Conservation (phyloP, 768 basidiomycete genomes). For the Termitomyces sp. region DNA sequence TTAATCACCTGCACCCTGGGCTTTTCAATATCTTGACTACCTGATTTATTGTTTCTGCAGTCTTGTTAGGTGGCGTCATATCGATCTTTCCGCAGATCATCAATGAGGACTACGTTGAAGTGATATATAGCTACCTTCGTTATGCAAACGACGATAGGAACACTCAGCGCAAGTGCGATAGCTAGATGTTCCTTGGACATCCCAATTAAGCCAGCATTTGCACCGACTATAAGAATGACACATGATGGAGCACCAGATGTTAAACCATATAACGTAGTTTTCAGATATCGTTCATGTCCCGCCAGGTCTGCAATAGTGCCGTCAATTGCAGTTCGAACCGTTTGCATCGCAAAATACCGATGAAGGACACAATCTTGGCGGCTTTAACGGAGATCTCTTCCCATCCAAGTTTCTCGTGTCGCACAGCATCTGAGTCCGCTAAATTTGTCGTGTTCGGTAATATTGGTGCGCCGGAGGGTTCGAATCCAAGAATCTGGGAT, state of each 20-base stretch:
- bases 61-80: slow-evolving; percentile 92
- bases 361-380: slow-evolving; percentile 92
- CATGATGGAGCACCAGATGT: slow-evolving; percentile 93
- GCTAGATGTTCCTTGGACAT: slow-evolving; percentile 98
- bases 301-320: slow-evolving; percentile 62
- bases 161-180: slow-evolving; percentile 87
- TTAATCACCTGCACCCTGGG: slow-evolving; percentile 80
- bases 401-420: slow-evolving; percentile 90
- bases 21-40: slow-evolving; percentile 88
- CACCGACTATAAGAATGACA: slow-evolving; percentile 90
- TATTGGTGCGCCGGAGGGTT: slow-evolving; percentile 68
- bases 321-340: not conserved
- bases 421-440: slow-evolving; percentile 54
- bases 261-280: slow-evolving; percentile 92
- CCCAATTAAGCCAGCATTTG: slow-evolving; percentile 85
- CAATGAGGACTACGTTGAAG: not conserved
- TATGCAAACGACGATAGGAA: slow-evolving; percentile 90
- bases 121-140: slow-evolving; percentile 61
- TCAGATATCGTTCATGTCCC: slow-evolving; percentile 89
- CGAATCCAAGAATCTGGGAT: slow-evolving; percentile 81
- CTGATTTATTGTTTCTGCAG: slow-evolving; percentile 89
- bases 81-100: slow-evolving; percentile 56
- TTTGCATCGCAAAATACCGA: slow-evolving; percentile 39
- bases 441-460: slow-evolving; percentile 58
- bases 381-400: slow-evolving; percentile 88